phyloP scores from a whole-genome alignment of 2,329 filamentous ascomycete genomes.

The Alternaria sp. region DNA sequence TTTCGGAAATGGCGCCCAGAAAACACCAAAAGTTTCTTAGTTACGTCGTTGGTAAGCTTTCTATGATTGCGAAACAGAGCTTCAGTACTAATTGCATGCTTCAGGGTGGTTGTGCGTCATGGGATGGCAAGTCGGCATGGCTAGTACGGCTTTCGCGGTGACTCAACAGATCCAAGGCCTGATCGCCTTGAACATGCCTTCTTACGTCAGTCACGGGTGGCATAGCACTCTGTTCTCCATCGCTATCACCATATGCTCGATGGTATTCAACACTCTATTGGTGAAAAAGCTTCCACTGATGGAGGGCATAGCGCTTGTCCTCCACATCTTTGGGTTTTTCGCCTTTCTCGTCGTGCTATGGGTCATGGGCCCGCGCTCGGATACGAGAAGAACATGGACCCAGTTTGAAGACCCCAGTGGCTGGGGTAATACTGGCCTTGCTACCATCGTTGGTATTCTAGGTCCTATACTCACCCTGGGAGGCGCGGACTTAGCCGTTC shows the following conservation, averaged over 20 bases:
- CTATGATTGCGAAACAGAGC: slow-evolving; percentile 5
- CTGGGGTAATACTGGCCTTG: slow-evolving; percentile 53
- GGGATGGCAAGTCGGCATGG: slow-evolving; percentile 50
- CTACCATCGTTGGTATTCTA: slow-evolving; percentile 52
- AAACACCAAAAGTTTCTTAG: slow-evolving; percentile 51
- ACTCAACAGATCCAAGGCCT: slow-evolving; percentile 37
- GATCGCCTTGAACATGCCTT: slow-evolving; percentile 47
- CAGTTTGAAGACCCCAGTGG: slow-evolving; percentile 56
- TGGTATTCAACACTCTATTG: slow-evolving; percentile 52
- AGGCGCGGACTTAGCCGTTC: slow-evolving; percentile 46
- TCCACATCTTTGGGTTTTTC: slow-evolving; percentile 62
- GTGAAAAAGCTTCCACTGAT: slow-evolving; percentile 49
- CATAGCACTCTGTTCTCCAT: slow-evolving; percentile 60
- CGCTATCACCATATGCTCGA: slow-evolving; percentile 51
- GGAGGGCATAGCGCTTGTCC: slow-evolving; percentile 47
- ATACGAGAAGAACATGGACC: slow-evolving; percentile 54
- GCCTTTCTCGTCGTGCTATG: slow-evolving; percentile 53
- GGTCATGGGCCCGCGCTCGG: slow-evolving; percentile 42
- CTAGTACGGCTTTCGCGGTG: slow-evolving; percentile 32
- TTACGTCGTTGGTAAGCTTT: slow-evolving; percentile 46
- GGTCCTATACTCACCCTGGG: slow-evolving; percentile 45
- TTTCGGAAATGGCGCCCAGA: slow-evolving; percentile 49
- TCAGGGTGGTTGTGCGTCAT: slow-evolving; percentile 52
- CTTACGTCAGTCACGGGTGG: slow-evolving; percentile 54
- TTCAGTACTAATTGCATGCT: not conserved